Evolutionary conservation across 495 filamentous ascomycete genomes (phyloP).

Genomic region (Astrothelium macrocarpum): DNA sequence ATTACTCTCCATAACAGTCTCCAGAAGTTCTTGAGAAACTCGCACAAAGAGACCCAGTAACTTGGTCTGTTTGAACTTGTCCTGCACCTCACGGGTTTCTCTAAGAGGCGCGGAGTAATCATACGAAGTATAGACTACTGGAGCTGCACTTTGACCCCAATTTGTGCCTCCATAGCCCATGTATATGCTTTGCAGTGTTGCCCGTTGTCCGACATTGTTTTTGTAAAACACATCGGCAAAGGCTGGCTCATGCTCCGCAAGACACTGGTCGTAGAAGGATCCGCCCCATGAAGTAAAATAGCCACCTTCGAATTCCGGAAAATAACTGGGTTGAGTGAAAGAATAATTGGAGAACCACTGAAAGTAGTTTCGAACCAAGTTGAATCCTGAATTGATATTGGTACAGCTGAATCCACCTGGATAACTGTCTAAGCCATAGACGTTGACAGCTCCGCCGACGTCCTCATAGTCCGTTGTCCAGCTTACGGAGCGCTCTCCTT

Average conservation of each 20-base stretch:
- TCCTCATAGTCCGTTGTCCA: conserved; percentile 37
- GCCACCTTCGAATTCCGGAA: conserved; percentile 58
- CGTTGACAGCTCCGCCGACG: conserved; percentile 51
- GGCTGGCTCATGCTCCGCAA: conserved; percentile 34
- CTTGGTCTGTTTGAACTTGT: conserved; percentile 54
- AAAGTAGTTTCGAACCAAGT: conserved; percentile 40
- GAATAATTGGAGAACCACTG: conserved; percentile 40
- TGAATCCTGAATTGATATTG: conserved; percentile 45
- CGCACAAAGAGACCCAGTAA: conserved; percentile 47
- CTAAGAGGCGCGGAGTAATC: conserved; percentile 44
- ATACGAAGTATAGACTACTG: conserved; percentile 22
- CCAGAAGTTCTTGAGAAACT: conserved; percentile 43
- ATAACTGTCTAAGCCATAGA: conserved; percentile 50
- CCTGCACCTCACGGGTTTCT: conserved; percentile 46
- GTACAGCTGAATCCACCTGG: conserved; percentile 55
- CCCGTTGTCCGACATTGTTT: conserved; percentile 40
- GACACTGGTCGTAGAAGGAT: conserved; percentile 46
- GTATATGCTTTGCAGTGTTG: conserved; percentile 39
- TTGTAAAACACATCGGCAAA: conserved; percentile 53
- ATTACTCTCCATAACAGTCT: conserved; percentile 48
- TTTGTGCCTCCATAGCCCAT: conserved; percentile 52
- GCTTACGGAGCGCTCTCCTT: conserved; percentile 32
- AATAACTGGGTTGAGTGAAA: conserved; percentile 46
- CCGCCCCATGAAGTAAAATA: conserved; percentile 52
- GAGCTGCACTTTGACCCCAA: conserved; percentile 36